These are phyloP conservation scores for Flaveria linearis DNA, from an alignment of 129 eudicot genomes.

Conservation along the genomic window DNA sequence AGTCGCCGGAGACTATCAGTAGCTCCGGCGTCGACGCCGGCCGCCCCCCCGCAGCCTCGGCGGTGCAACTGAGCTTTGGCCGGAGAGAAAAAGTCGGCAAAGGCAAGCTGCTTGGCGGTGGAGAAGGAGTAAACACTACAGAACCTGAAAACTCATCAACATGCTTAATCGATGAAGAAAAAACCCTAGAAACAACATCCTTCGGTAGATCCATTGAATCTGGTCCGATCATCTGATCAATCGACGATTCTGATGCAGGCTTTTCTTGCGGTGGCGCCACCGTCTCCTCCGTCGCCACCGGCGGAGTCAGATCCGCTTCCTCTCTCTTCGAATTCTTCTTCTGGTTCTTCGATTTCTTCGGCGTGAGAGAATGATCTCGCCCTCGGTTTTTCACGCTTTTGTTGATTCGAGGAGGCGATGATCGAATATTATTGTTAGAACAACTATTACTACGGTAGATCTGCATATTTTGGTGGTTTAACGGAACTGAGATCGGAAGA, in stretches of 20 bases:
- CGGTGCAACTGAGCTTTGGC: slow-evolving; percentile 73
- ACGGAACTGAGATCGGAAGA: slow-evolving; percentile 44
- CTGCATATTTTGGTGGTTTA: slow-evolving; percentile 20
- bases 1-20: slow-evolving; percentile 65
- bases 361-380: slow-evolving; percentile 45
- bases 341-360: slow-evolving; percentile 49
- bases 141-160: slow-evolving; percentile 57
- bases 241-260: background rate
- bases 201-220: slow-evolving; percentile 55
- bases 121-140: slow-evolving; percentile 54
- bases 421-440: slow-evolving; percentile 19
- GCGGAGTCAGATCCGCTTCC: slow-evolving; percentile 22
- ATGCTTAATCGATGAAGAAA: slow-evolving; percentile 20
- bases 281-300: slow-evolving; percentile 26
- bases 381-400: slow-evolving; percentile 40
- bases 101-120: slow-evolving; percentile 96
- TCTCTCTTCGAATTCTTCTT: slow-evolving; percentile 31
- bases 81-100: slow-evolving; percentile 80
- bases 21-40: slow-evolving; percentile 59
- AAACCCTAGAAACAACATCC: slow-evolving; percentile 35
- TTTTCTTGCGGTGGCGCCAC: background rate
- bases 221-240: slow-evolving; percentile 40
- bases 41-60: slow-evolving; percentile 32
- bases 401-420: slow-evolving; percentile 40
- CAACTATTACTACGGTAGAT: slow-evolving; percentile 26